A percentile compares a stretch with the other conserved stretches of the same genome.
Conservation (phyloP, 1,139 yeast genomes). For the Scheffersomyces segobiensis region DNA sequence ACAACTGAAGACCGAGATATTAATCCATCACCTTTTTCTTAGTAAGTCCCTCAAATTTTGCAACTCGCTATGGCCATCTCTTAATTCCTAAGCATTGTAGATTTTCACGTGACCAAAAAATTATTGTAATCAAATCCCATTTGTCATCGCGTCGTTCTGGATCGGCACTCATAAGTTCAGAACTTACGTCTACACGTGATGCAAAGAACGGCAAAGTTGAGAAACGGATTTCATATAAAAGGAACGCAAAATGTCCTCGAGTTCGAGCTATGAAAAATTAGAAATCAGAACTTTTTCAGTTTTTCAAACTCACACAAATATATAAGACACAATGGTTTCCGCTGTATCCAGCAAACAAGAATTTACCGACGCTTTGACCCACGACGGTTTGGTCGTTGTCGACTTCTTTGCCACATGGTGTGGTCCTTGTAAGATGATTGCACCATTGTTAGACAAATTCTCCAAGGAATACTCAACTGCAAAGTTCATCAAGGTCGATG, state of each 20-base stretch:
- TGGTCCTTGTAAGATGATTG: slow-evolving; percentile 88
- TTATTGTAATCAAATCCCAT: neutral
- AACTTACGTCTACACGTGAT: neutral
- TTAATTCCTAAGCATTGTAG: neutral
- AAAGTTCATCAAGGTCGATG: slow-evolving; percentile 81
- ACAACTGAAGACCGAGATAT: neutral
- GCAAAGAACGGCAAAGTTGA: neutral
- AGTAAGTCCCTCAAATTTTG: neutral
- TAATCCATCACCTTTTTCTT: neutral
- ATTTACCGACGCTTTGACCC: slow-evolving; percentile 58
- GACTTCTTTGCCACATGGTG: slow-evolving; percentile 94
- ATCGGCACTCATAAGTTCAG: neutral
- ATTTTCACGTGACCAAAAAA: neutral
- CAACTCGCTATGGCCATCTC: neutral
- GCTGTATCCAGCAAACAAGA: slow-evolving; percentile 51
- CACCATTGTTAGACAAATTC: slow-evolving; percentile 74
- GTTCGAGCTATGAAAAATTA: neutral
- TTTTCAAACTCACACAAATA: slow-evolving; percentile 5
- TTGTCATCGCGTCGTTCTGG: neutral
- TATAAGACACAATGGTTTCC: slow-evolving; percentile 35
- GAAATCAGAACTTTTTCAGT: neutral
- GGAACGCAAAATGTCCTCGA: neutral
- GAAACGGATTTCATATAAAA: neutral
- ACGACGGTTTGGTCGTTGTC: slow-evolving; percentile 67
- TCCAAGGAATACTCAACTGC: slow-evolving; percentile 48